Conservation (phyloP, 352 stramenopile species). For the Phytopythium delawarense region DNA sequence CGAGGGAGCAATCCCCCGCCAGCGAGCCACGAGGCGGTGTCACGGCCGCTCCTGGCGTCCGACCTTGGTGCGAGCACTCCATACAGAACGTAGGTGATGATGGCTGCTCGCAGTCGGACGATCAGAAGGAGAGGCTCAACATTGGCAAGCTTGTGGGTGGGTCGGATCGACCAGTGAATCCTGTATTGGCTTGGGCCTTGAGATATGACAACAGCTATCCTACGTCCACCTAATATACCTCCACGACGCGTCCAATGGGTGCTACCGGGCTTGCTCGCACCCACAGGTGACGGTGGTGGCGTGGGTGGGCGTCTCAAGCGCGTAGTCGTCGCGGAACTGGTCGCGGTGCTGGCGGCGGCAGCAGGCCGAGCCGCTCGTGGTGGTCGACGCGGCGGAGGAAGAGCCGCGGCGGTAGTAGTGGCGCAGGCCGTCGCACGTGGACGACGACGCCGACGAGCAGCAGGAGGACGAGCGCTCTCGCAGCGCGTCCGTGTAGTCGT, state of each 20-base stretch:
- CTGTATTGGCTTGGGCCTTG: neutral
- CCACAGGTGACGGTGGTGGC: neutral
- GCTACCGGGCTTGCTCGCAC: neutral
- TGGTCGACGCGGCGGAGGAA: neutral
- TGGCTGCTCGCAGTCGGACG: neutral
- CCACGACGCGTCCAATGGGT: neutral
- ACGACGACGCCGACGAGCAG: neutral
- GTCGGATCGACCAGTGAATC: neutral
- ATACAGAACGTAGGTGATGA: neutral
- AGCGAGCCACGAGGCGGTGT: neutral
- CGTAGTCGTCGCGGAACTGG: constrained; percentile 8
- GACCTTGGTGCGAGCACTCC: neutral
- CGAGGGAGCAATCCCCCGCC: neutral
- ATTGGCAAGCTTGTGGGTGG: neutral
- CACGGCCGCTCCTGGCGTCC: neutral
- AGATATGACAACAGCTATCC: neutral
- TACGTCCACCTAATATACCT: neutral
- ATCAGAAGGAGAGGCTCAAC: neutral
- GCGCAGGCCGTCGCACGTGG: constrained; percentile 1
- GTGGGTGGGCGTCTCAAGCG: constrained; percentile 4
- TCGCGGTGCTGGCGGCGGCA: constrained; percentile 3
- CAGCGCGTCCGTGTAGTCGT: neutral
- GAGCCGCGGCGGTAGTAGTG: constrained; percentile 2
- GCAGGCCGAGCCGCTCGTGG: neutral
- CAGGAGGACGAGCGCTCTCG: neutral